phyloP scores from a whole-genome alignment of 2,329 filamentous ascomycete genomes.

The Sarocladium kiliense region DNA sequence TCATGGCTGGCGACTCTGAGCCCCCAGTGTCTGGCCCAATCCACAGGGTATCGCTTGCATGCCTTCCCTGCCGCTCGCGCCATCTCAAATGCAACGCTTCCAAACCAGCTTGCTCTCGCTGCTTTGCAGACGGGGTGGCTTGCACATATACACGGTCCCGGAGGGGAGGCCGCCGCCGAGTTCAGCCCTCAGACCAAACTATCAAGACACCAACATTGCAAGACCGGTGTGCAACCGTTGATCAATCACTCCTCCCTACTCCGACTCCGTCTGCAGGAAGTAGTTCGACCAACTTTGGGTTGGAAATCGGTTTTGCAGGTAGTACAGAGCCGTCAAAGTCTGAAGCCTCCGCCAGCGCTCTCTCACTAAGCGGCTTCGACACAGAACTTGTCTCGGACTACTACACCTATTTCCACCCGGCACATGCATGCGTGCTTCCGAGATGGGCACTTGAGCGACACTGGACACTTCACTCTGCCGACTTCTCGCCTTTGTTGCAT shows the following conservation, averaged over 20 bases:
- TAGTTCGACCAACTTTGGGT: not conserved
- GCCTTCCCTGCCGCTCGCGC: conserved; percentile 1
- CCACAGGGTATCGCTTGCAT: not conserved
- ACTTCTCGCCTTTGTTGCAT: conserved; percentile 35
- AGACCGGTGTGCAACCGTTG: not conserved
- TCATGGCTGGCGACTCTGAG: not conserved
- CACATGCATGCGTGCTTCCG: conserved; percentile 55
- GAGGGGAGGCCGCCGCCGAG: not conserved
- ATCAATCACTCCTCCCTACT: not conserved
- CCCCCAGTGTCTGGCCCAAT: not conserved
- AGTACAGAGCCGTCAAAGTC: not conserved
- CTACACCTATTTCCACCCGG: conserved; percentile 52
- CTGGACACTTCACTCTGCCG: not conserved
- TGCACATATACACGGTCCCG: not conserved
- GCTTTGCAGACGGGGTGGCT: not conserved
- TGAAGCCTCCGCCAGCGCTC: not conserved
- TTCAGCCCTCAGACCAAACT: not conserved
- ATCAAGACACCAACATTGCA: not conserved
- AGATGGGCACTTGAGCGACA: conserved; percentile 35
- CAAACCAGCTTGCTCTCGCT: not conserved
- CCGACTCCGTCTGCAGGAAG: not conserved
- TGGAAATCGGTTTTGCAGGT: not conserved
- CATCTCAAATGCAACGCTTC: conserved; percentile 4
- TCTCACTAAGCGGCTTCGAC: not conserved
- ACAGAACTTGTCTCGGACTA: conserved; percentile 26